Base-by-base conservation (phyloP, 768 basidiomycete genomes). In the Tricholoma bakamatsutake region DNA sequence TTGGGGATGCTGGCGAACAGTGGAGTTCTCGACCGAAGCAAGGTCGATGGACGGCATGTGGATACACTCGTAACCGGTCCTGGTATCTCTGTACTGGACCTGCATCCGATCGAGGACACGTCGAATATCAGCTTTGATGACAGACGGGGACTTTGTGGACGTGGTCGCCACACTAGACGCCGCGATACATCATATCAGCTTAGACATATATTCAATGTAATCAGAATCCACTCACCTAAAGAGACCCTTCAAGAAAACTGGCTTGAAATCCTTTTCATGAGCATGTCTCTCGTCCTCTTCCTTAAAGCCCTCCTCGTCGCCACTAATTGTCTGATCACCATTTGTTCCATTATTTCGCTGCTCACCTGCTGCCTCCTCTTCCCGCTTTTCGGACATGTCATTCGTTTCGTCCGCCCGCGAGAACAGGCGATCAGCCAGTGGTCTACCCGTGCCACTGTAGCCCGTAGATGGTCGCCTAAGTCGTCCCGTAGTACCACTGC, bases 41-140 rank as follows among this genome's bases (percentile, higher is more conserved):
- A 98, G 72, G 66, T 97, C 94, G 69, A 98, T 98, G 28, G 92
- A 94, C 0, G 96, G 96, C 30, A 90, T 71, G 68, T 99, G 93
- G 21, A 96, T 90, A 73, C 97, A 99, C 69, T 99, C 96, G 68
- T 93, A 98, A 2, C 96, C 97, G 55, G 84, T 77, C 71, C 87
- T 90, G 61, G 83, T 93, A 68, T 93, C 90, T 39, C 93, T 82
- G 67, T 97, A 93, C 69, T 93, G 92, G 31, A 99, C 89, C 59
- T 95, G 93, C 84, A 98, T 93, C 47, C 95, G 83, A 64, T 95
- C 91, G 37, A 98, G 79, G 1, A 97, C 95, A 11, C 82, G 81
- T 49, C 81, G 79, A 60, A 99, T 87, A 70, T 98, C 96, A 55
- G 78, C 72, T 69, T 92, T 90, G 71, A 98, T 85, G 8, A 82